Percentiles rank a stretch among this genome's conserved stretches.
These are phyloP conservation scores for Penicillium sp. DNA, from an alignment of 2,329 filamentous ascomycete species.

Conservation along the genomic window DNA sequence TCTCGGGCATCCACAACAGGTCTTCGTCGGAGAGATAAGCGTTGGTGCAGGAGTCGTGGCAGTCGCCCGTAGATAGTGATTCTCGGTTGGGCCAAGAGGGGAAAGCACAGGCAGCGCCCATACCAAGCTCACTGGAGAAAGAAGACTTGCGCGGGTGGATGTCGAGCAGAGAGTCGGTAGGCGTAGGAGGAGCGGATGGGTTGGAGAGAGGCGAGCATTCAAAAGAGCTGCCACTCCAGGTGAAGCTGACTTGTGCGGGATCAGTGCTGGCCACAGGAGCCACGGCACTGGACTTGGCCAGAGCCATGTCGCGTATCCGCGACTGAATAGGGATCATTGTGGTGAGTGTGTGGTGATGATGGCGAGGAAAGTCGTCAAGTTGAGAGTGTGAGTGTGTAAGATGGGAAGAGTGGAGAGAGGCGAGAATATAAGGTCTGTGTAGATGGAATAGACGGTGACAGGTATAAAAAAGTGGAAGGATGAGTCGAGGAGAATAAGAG, in stretches of 20 bases:
- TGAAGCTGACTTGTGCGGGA: constrained; percentile 24
- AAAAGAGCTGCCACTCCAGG: constrained; percentile 25
- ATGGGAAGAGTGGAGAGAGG: background rate
- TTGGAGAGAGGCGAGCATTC: constrained; percentile 32
- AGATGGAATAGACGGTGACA: constrained; percentile 1
- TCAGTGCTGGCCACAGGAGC: constrained; percentile 26
- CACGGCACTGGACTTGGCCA: constrained; percentile 19
- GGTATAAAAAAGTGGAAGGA: background rate
- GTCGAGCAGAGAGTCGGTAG: constrained; percentile 41
- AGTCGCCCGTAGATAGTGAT: constrained; percentile 37
- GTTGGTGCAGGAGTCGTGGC: constrained; percentile 36
- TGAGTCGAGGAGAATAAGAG: constrained; percentile 5
- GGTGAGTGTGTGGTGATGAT: constrained; percentile 1
- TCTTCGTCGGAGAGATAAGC: constrained; percentile 48
- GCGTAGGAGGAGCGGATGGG: constrained; percentile 42
- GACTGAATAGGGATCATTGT: constrained; percentile 28
- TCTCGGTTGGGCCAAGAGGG: constrained; percentile 48
- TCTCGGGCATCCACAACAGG: constrained; percentile 38
- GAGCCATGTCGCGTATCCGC: constrained; percentile 23
- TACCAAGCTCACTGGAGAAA: constrained; percentile 41
- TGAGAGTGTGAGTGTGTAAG: background rate
- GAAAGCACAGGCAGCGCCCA: constrained; percentile 46
- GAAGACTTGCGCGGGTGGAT: constrained; percentile 46
- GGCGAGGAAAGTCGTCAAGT: constrained; percentile 5
- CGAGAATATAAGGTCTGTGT: background rate